Conservation (phyloP, 2,329 filamentous ascomycete genomes). For the Lasiodiplodia hormozganensis region DNA sequence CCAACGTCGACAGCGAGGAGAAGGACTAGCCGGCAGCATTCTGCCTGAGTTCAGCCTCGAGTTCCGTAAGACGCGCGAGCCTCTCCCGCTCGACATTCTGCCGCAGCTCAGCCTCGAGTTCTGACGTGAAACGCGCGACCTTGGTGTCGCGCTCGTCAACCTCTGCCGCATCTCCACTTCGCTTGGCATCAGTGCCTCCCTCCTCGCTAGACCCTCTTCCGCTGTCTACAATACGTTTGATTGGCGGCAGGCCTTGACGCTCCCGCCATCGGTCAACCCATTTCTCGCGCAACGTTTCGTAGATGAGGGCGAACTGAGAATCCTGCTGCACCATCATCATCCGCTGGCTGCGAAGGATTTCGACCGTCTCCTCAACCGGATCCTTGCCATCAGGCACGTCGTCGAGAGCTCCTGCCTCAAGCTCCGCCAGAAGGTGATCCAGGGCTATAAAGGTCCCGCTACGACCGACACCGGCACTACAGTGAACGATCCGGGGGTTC, state of each 20-base stretch:
- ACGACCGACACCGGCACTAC: constrained; percentile 89
- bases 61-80: constrained; percentile 7
- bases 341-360: constrained; percentile 81
- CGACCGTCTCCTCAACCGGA: constrained; percentile 79
- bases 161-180: neutral
- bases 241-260: constrained; percentile 19
- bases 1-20: neutral
- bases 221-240: neutral
- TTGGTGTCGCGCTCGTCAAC: constrained; percentile 23
- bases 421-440: constrained; percentile 86
- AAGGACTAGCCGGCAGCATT: constrained; percentile 7
- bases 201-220: neutral
- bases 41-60: constrained; percentile 21
- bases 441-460: constrained; percentile 95
- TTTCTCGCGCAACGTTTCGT: constrained; percentile 79
- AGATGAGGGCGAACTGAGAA: constrained; percentile 84
- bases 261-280: constrained; percentile 65
- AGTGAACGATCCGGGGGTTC: constrained; percentile 71
- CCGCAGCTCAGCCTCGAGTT: constrained; percentile 25
- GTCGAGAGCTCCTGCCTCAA: constrained; percentile 75
- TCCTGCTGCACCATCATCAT: constrained; percentile 96
- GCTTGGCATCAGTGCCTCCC: neutral
- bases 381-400: constrained; percentile 60
- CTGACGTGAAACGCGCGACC: constrained; percentile 19
- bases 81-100: constrained; percentile 7